Conservation (phyloP, 805 yeast genomes). For the Kluyveromyces siamensis region DNA sequence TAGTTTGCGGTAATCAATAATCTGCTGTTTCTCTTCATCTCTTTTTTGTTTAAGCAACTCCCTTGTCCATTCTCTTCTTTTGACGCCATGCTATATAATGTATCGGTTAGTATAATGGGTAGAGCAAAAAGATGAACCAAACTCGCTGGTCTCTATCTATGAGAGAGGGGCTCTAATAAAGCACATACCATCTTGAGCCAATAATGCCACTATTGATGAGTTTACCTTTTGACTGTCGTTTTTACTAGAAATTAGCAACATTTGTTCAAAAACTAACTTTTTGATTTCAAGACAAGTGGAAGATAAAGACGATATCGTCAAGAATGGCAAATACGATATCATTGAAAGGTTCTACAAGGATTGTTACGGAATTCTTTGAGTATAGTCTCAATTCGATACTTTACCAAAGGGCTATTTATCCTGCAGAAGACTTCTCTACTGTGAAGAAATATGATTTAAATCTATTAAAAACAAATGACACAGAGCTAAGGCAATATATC, state of each 20-base stretch:
- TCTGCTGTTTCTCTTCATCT: conserved; percentile 52
- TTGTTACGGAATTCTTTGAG: conserved; percentile 76
- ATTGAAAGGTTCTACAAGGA: conserved; percentile 67
- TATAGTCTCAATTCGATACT: conserved; percentile 72
- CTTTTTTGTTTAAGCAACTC: conserved; percentile 47
- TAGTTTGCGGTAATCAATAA: conserved; percentile 43
- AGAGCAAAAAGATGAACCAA: background rate
- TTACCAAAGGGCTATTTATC: conserved; percentile 85
- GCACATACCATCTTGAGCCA: background rate
- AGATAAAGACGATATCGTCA: background rate
- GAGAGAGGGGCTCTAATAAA: background rate
- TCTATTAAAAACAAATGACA: conserved; percentile 62
- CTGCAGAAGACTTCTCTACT: conserved; percentile 71
- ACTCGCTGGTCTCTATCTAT: background rate
- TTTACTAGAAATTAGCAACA: background rate
- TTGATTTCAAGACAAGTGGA: conserved; percentile 10
- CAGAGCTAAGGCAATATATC: conserved; percentile 65
- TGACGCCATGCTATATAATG: conserved; percentile 57
- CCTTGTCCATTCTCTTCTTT: conserved; percentile 45
- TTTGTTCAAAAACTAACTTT: background rate
- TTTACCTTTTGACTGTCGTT: no score
- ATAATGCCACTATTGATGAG: background rate
- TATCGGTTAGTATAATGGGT: background rate
- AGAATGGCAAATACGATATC: conserved; percentile 25
- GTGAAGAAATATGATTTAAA: conserved; percentile 75